Percentiles rank a stretch among this genome's conserved stretches.
phyloP scores from a whole-genome alignment of 1,139 yeast genomes.

The Yamadazyma epiphylla region DNA sequence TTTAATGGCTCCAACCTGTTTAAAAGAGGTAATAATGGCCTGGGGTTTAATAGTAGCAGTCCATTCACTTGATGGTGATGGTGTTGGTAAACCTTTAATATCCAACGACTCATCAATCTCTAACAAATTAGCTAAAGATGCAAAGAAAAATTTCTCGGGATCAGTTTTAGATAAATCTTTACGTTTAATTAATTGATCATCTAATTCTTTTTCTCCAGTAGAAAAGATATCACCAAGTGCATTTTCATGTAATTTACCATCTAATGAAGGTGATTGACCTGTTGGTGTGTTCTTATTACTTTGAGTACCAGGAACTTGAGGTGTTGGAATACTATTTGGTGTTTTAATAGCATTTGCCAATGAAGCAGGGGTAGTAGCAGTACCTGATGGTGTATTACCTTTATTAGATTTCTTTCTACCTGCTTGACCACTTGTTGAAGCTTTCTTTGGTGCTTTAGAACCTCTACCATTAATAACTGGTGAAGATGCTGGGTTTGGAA shows the following conservation, averaged over 20 bases:
- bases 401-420: constrained; percentile 26
- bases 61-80: constrained; percentile 40
- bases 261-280: constrained; percentile 35
- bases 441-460: constrained; percentile 14
- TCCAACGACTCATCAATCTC: constrained; percentile 37
- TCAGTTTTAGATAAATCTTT: constrained; percentile 44
- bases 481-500: constrained; percentile 11
- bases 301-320: constrained; percentile 33
- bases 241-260: constrained; percentile 15
- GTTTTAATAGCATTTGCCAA: constrained; percentile 40
- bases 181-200: constrained; percentile 28
- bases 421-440: constrained; percentile 14
- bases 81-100: constrained; percentile 26
- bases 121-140: constrained; percentile 51
- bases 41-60: constrained; percentile 43
- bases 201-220: constrained; percentile 22
- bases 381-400: constrained; percentile 20
- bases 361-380: constrained; percentile 41
- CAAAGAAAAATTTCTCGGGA: constrained; percentile 48
- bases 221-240: constrained; percentile 25
- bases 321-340: constrained; percentile 44
- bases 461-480: constrained; percentile 10
- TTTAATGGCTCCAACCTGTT: constrained; percentile 36
- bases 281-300: constrained; percentile 42
- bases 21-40: constrained; percentile 45